Evolutionary conservation across 1,284 basidiomycete genomes (phyloP), one percentile per base, ranked within the genome.

Genomic region (Leccinum pachyderme): DNA sequence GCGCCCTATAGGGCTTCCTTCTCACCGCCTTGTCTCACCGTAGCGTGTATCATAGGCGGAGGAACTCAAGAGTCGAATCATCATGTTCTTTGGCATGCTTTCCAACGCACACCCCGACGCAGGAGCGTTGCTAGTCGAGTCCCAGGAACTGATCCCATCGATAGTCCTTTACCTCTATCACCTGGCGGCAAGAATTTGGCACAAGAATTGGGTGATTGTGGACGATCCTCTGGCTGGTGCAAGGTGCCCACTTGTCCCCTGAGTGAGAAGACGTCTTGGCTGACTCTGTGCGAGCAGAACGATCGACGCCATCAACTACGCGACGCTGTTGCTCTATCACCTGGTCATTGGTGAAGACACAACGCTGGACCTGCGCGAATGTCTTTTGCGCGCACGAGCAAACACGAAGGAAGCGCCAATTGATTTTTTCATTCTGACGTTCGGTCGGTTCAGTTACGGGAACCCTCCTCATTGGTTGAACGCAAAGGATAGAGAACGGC

Each of bases 381-480:
- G 81, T 64, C 75, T 90, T 29, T 77, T 81, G 52, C 71, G 75
- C 33, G 77, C 81, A 7, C 75, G 77, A 7, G 70, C 73, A 48
- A 77, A 79, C 29, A 72, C 74, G 46, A 89, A 87, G 69, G 84
- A 81, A 59, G 86, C 86, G 22, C 69, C 90, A n/a, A 77, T 77
- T n/a, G 86, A 93, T 63, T 77, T 86, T 62, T 92, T 92, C 63
- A 82, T 87, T 33, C 82, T 91, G 8, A 82, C 84, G 4, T 80
- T 95, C 52, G 89, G 91, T 28, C 76, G 86, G 54, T 75, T 94
- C 53, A 83, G 84, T 52, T 93, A 84, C 61, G 84, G 85, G 3
- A 83, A 84, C 49, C 74, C 81, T 3, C 88, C 89, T 7, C 78
- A 81, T 31, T 87, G 83, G 77, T 67, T 89, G 29, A 73, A 77